phyloP scores from a whole-genome alignment of 352 stramenopile species.

The Elongisporangium anandrum region DNA sequence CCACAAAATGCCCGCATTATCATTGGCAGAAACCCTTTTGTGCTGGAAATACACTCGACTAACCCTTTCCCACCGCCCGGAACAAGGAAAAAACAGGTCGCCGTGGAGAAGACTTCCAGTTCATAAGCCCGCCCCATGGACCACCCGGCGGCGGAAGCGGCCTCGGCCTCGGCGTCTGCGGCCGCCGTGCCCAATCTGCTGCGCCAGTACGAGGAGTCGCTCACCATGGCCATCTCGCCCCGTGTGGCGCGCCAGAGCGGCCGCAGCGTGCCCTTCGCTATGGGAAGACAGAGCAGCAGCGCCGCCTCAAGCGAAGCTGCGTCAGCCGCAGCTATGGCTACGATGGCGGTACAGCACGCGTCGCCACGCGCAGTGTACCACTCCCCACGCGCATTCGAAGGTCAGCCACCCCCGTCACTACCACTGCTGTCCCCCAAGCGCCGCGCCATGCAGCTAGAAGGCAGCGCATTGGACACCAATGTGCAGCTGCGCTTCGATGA shows the following conservation, averaged over 20 bases:
- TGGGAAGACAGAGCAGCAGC: neutral
- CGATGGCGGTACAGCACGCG: slow-evolving; percentile 8
- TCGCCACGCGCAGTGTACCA: slow-evolving; percentile 63
- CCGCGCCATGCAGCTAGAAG: slow-evolving; percentile 14
- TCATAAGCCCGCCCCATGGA: neutral
- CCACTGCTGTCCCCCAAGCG: slow-evolving; percentile 58
- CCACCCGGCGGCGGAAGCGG: neutral
- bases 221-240: slow-evolving; percentile 34
- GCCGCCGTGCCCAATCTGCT: slow-evolving; percentile 19
- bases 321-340: neutral
- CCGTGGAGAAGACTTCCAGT: neutral
- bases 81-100: neutral
- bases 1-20: neutral
- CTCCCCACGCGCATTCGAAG: slow-evolving; percentile 45
- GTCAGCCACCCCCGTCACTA: slow-evolving; percentile 27
- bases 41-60: neutral
- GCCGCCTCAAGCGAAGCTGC: neutral
- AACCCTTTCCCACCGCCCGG: too few relatives aligned
- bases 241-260: neutral
- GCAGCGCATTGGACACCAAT: slow-evolving; percentile 12
- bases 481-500: slow-evolving; percentile 13
- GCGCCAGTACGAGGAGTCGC: slow-evolving; percentile 45
- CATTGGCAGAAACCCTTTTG: neutral
- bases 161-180: slow-evolving; percentile 1
- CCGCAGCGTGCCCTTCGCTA: slow-evolving; percentile 2